Evolutionary conservation across 2,329 filamentous ascomycete species (phyloP), one percentile per base, ranked within the genome.

Genomic region (Pseudogymnoascus sp.): DNA sequence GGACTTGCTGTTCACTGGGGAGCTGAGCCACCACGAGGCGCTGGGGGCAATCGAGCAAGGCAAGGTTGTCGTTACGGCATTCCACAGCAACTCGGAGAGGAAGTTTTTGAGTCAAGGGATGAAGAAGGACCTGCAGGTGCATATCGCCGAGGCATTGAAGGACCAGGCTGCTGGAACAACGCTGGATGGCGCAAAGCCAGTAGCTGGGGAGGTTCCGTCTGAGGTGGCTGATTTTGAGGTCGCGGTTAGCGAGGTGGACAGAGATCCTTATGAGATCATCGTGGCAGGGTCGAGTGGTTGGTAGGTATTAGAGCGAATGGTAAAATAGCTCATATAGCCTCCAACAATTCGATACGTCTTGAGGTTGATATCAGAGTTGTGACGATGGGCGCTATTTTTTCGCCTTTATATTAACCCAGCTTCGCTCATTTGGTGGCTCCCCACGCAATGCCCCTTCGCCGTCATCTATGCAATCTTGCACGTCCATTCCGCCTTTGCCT

Each of bases 11-110:
- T 89, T 99, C 67, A 97, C 91, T 0, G 94, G 94, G 1, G 94
- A 99, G 77, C 84, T 97, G 79, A 89, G 85, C 69, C 94, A 99
- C 72, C 94, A 99, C 72, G 91, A 94, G 65, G 92, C 93, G 2
- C 81, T 99, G 62, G 85, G 89, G 38, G 90, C 92, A 1, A 90
- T 89, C 28, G 92, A 97, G 77, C 83, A 86, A 62, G 92, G 92
- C 1, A 87, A 87, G 65, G 88, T 86, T 60, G 89, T 97, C 0
- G 83, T 97, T 59, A 88, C 87, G 39, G 81, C 96, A 57, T 96
- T 96, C 69, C 94, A 99, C 73, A 93, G 89, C 68, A 97, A 97
- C 74, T 94, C 90, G 0, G 94, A 99, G 78, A 79, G 94, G 36
- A 87, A 85, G 0, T 99, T 93, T 71, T 75, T 99, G 68, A 81